A percentile compares a stretch with the other conserved stretches of the same genome.
These are phyloP conservation scores for Sporisorium sorghi DNA, from an alignment of 1,284 basidiomycete species.

Conservation along the genomic window DNA sequence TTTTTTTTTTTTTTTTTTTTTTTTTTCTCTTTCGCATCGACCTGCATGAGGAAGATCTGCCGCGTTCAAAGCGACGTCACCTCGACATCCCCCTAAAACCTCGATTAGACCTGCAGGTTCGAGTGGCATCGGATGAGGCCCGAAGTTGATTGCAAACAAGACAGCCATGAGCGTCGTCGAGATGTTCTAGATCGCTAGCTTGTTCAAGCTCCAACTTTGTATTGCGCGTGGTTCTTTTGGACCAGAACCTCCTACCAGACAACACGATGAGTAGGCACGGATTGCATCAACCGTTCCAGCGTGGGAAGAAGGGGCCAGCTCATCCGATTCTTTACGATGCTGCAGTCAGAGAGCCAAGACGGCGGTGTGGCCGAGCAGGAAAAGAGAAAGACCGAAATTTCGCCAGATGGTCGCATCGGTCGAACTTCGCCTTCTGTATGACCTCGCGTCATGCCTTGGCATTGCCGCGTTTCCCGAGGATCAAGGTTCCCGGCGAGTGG, in stretches of 20 bases:
- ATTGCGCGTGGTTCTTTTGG: too few species aligned
- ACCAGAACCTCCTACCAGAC: too few species aligned
- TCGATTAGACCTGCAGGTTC: too few species aligned
- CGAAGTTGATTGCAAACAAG: neutral
- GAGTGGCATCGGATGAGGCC: too few species aligned
- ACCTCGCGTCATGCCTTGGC: constrained; percentile 18
- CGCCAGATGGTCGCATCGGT: constrained; percentile 30
- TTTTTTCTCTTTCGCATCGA: too few species aligned
- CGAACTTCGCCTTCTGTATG: constrained; percentile 25
- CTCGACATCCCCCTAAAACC: too few species aligned
- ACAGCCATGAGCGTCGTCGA: too few species aligned
- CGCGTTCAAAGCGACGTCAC: constrained; percentile 22
- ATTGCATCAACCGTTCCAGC: too few species aligned
- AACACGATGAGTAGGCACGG: too few species aligned
- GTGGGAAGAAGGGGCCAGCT: neutral
- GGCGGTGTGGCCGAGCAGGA: neutral
- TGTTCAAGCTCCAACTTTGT: too few species aligned
- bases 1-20: constrained; percentile 6
- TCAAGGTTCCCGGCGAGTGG: neutral
- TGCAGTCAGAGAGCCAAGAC: neutral
- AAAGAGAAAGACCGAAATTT: constrained; percentile 1
- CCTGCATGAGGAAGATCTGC: constrained; percentile 24
- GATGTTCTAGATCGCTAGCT: too few species aligned
- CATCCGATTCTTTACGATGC: neutral
- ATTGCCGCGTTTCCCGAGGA: constrained; percentile 4